Base-by-base conservation (phyloP, 176 grass and related monocot genomes). In the Cymbopogon citratus region DNA sequence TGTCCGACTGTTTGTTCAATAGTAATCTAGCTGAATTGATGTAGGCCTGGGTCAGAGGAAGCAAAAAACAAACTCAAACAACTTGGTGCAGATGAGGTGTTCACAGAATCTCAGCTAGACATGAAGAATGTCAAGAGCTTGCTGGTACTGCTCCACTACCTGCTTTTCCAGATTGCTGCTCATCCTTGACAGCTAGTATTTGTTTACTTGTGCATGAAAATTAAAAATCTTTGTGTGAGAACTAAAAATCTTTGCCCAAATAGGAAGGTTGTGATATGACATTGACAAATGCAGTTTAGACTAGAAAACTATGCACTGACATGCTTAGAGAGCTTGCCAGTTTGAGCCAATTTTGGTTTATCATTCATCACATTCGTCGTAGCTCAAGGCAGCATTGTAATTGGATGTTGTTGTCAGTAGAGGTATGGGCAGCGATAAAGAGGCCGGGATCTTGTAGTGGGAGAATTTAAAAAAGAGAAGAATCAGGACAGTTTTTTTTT, bases 71-170 rank as follows among this genome's bases (percentile, higher is more conserved):
- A 87, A 81, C 91, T 97, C 76, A 90, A 90, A 77, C 87, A 87
- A 35, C 87, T 97, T 84, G 94, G 94, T 79, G 94, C 91, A 68
- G 89, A 92, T 66, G 83, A 88, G 80, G 87, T 97, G 19, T 92
- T 87, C 52, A 94, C 80, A 9, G 91, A 94, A 90, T 90, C 84
- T 52, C 90, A 94, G 79, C 85, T 98, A 78, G 82, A 98, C 66
- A 56, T 91, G 29, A 98, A 91, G 85, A 81, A 98, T 84, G 73
- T 92, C 25, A 94, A 94, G 85, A 80, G 62, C 48, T 89, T 98
- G 48, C 88, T 98, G 90, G 95, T 98, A 92, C 19, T 44, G 3
- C 29, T 81, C 80, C 40, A 35, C 43, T 52, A 28, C 63, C 44
- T 82, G 19, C 61, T 60, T 77, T 69, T 54, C 24, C 1, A 36